Base-by-base conservation (phyloP, 2,329 filamentous ascomycete species). In the Sarocladium strictum region DNA sequence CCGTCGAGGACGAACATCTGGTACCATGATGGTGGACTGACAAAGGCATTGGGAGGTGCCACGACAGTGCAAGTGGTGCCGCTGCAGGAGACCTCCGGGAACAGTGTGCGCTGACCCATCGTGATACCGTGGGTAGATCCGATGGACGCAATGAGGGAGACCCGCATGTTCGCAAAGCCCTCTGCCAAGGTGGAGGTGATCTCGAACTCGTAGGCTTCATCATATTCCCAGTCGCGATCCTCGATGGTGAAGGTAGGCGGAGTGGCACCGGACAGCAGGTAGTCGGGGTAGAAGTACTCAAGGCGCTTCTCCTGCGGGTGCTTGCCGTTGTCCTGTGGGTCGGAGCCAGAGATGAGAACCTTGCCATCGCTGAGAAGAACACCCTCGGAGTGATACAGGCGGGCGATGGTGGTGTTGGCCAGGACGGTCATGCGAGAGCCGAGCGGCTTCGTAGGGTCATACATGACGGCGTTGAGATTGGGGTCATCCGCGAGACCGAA, bases 381-480 rank as follows among this genome's bases (percentile, higher is more conserved):
- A 24, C 40, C 40, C 40, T 45, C 40, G 6, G 40, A 45, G 19
- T 45, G 40, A 17, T 45, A 45, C 11, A 45, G 23, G 21, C 40
- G 40, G 9, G 40, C 40, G 24, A 45, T 45, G 23, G 40, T 45
- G 40, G 40, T 45, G 40, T 45, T 45, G 40, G 40, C 40, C 17
- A 45, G 40, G 23, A 45, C 40, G 4, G 40, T 45, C 40, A 45
- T 45, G 17, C 40, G 40, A 24, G 40, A 45, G 40, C 40, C 40
- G 40, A 45, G 10, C 5, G 40, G 40, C 19, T 45, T 7, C 17
- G 5, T 15, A 4, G 40, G 40, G 17, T 45, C 40, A 17, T 45
- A 45, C 40, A 45, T 45, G 40, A 45, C 40, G 19, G 40, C 40
- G 19, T 45, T 45, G 40, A 45, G 40, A 19, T 45, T 45, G 17